These are phyloP conservation scores for Agaricales sp. DNA, from an alignment of 1,284 basidiomycete species.

Conservation along the genomic window DNA sequence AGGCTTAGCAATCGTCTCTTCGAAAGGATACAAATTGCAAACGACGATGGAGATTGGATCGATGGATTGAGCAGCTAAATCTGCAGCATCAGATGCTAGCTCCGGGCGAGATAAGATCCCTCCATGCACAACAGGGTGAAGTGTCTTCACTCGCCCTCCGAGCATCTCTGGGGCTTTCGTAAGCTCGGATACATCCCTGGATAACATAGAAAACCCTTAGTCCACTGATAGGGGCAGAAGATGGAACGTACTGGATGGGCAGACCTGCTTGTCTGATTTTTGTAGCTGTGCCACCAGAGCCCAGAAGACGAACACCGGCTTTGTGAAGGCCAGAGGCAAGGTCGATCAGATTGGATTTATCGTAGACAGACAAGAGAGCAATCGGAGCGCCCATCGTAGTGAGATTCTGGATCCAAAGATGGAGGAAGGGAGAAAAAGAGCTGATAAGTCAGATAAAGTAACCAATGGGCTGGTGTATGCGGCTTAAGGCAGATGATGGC, in stretches of 20 bases:
- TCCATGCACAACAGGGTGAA: constrained; percentile 98
- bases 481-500: too few species aligned
- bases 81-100: constrained; percentile 68
- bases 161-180: constrained; percentile 99
- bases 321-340: constrained; percentile 78
- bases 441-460: too few species aligned
- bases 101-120: constrained; percentile 89
- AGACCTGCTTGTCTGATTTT: constrained; percentile 93
- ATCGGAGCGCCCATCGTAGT: not conserved
- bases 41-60: constrained; percentile 90
- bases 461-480: too few species aligned
- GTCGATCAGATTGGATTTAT: constrained; percentile 88
- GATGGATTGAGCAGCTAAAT: constrained; percentile 76
- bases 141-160: constrained; percentile 95
- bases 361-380: constrained; percentile 93
- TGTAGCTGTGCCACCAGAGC: constrained; percentile 96
- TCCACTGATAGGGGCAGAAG: not conserved
- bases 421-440: too few species aligned
- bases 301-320: constrained; percentile 82
- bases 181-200: constrained; percentile 93
- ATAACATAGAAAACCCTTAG: not conserved
- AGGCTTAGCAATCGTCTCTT: constrained; percentile 81
- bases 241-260: constrained; percentile 68
- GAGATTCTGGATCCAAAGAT: too few species aligned
- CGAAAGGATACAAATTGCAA: constrained; percentile 99